phyloP scores from a whole-genome alignment of 2,329 filamentous ascomycete species.

The Neofusicoccum laricinum region DNA sequence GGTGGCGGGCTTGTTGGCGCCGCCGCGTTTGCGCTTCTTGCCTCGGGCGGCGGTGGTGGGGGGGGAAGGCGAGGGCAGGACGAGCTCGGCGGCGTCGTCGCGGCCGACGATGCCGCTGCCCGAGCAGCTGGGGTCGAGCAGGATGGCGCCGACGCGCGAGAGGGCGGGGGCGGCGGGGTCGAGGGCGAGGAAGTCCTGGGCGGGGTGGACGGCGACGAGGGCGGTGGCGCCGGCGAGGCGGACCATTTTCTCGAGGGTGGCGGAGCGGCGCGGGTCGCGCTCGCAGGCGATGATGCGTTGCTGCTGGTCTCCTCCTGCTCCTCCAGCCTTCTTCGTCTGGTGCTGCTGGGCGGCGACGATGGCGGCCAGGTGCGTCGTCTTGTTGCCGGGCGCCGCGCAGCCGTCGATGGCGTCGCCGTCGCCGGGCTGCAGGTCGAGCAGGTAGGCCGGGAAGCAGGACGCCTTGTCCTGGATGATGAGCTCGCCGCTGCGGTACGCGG shows the following conservation, averaged over 20 bases:
- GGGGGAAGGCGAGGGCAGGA: no score
- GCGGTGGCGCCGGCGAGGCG: slow-evolving; percentile 67
- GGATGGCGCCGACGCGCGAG: slow-evolving; percentile 69
- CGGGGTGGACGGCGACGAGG: slow-evolving; percentile 65
- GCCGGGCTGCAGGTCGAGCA: slow-evolving; percentile 66
- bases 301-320: not conserved
- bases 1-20: no score
- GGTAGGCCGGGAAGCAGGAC: slow-evolving; percentile 91
- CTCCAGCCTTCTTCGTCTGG: not conserved
- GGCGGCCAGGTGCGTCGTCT: slow-evolving; percentile 89
- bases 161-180: slow-evolving; percentile 62
- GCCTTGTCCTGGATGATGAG: slow-evolving; percentile 96
- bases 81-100: slow-evolving; percentile 60
- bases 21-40: no score
- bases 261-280: slow-evolving; percentile 67
- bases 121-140: slow-evolving; percentile 93
- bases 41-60: no score
- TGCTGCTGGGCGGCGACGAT: slow-evolving; percentile 51
- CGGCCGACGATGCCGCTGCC: slow-evolving; percentile 91
- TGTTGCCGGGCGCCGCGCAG: slow-evolving; percentile 93
- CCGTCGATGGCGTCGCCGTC: slow-evolving; percentile 84
- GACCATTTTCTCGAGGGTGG: slow-evolving; percentile 82
- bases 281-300: slow-evolving; percentile 74
- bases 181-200: slow-evolving; percentile 78
- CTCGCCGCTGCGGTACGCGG: slow-evolving; percentile 70